Base-by-base conservation (phyloP, 345 rosid species). In the Aurinia saxatilis region DNA sequence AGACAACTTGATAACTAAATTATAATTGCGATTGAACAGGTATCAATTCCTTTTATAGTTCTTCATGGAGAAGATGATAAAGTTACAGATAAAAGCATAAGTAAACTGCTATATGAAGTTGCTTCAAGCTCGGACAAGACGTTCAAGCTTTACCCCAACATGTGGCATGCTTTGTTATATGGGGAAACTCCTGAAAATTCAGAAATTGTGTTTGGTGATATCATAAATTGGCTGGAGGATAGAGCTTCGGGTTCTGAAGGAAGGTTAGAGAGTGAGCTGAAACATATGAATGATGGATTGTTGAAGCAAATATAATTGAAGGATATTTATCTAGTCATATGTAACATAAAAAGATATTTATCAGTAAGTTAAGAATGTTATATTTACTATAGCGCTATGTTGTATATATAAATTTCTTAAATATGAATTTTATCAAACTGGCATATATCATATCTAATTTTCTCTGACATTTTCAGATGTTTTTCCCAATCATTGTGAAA, bases 151-250 rank as follows among this genome's bases (percentile, higher is more conserved):
- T 88, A 91, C 27, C 78, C 83, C 0, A 80, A 65, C n/a, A 87
- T 92, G 98, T 89, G 96, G 96, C 98, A 92, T n/a, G 91, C 85
- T 31, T 40, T 89, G 30, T 76, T 92, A 5, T 84, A 76, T 38
- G 96, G 95, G 2, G 96, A 92, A 41, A 69, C 90, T 15, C 58
- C 48, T 1, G 68, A 73, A 13, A 88, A 86, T 66, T 68, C 67
- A 2, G 73, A 83, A 6, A 60, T 75, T 2, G 92, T 84, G n/a
- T 84, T 88, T 37, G 11, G 23, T 2, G 96, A 86, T 75, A 84
- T 88, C 9, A 75, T 81, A 13, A 63, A 18, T 0, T 88, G 98
- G 98, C 56, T 84, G 51, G 79, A 76, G 1, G 58, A 70, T 39
- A 82, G 87, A 37, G 33, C 52, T 46, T 48, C 65, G 1, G 33